phyloP scores from a whole-genome alignment of 371 early-diverging fungal genomes.

The Syncephalastrum racemosum region DNA sequence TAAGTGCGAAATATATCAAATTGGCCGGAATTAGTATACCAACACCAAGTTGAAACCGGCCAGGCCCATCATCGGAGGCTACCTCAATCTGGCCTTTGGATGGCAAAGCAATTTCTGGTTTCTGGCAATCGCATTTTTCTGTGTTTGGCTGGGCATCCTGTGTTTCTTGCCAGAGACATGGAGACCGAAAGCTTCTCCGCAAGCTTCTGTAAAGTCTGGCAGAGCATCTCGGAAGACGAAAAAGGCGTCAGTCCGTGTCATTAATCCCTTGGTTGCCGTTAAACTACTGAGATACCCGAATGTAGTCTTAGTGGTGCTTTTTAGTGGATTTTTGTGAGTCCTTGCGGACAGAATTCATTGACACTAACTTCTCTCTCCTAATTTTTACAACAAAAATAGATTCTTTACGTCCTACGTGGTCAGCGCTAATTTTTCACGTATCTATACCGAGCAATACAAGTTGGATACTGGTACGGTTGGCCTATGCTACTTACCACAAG shows the following conservation, averaged over 20 bases:
- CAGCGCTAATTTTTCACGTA: slow-evolving; percentile 26
- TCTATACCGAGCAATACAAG: slow-evolving; percentile 25
- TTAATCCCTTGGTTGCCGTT: slow-evolving; percentile 33
- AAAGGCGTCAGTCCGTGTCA: background rate
- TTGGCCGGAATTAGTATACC: slow-evolving; percentile 22
- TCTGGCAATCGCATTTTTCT: slow-evolving; percentile 33
- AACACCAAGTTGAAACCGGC: slow-evolving; percentile 3
- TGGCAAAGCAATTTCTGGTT: slow-evolving; percentile 50
- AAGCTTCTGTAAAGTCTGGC: background rate
- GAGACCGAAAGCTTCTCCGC: background rate
- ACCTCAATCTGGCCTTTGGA: slow-evolving; percentile 43
- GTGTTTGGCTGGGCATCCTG: slow-evolving; percentile 30
- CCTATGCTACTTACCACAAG: slow-evolving; percentile 24
- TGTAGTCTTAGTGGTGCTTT: slow-evolving; percentile 29
- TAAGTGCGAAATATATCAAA: background rate
- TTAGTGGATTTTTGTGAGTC: slow-evolving; percentile 40
- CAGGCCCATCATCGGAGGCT: slow-evolving; percentile 51
- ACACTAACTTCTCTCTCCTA: background rate
- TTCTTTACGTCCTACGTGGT: slow-evolving; percentile 24
- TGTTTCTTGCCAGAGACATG: slow-evolving; percentile 47
- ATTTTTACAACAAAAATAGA: too few relatives aligned
- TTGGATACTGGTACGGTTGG: slow-evolving; percentile 27
- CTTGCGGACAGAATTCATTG: background rate
- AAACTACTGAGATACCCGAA: slow-evolving; percentile 28
- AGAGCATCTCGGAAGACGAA: background rate